phyloP scores from a whole-genome alignment of 139 green algal genomes.

The Pycnococcus provasolii region DNA sequence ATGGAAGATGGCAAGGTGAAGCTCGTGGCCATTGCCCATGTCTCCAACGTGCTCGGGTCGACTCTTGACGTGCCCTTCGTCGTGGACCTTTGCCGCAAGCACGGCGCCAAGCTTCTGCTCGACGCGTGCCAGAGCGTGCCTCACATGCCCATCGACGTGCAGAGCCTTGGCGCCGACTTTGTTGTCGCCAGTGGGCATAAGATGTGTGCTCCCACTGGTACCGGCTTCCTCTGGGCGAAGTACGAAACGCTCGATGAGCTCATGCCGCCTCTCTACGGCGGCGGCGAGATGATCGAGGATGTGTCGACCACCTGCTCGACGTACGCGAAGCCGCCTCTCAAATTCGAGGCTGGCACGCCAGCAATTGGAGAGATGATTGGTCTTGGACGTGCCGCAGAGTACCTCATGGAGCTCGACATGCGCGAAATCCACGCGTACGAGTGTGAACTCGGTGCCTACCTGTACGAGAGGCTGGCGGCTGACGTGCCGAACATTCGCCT shows the following conservation, averaged over 20 bases:
- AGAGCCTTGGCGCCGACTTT: constrained; percentile 77
- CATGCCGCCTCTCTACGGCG: constrained; percentile 74
- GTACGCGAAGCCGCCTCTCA: constrained; percentile 70
- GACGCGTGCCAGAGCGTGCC: constrained; percentile 94
- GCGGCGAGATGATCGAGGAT: constrained; percentile 96
- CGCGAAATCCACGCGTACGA: constrained; percentile 39
- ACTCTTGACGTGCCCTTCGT: constrained; percentile 44
- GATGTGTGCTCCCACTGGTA: constrained; percentile 90
- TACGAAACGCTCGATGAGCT: constrained; percentile 57
- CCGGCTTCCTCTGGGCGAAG: constrained; percentile 93
- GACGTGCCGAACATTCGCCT: constrained; percentile 57
- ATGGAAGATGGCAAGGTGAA: constrained; percentile 47
- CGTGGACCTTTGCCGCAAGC: constrained; percentile 41
- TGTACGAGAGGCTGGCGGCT: constrained; percentile 57
- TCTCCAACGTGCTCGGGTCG: constrained; percentile 85
- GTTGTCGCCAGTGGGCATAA: constrained; percentile 92
- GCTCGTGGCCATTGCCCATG: constrained; percentile 79
- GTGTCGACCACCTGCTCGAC: constrained; percentile 86
- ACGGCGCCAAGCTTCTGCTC: constrained; percentile 76
- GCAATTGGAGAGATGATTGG: constrained; percentile 80
- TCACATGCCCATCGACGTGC: constrained; percentile 87
- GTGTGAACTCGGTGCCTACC: constrained; percentile 61
- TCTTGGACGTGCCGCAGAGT: constrained; percentile 61
- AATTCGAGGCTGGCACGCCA: constrained; percentile 95
- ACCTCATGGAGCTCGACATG: constrained; percentile 48